Conservation (phyloP, 2,329 filamentous ascomycete species). For the Aspergillus viridinutans region DNA sequence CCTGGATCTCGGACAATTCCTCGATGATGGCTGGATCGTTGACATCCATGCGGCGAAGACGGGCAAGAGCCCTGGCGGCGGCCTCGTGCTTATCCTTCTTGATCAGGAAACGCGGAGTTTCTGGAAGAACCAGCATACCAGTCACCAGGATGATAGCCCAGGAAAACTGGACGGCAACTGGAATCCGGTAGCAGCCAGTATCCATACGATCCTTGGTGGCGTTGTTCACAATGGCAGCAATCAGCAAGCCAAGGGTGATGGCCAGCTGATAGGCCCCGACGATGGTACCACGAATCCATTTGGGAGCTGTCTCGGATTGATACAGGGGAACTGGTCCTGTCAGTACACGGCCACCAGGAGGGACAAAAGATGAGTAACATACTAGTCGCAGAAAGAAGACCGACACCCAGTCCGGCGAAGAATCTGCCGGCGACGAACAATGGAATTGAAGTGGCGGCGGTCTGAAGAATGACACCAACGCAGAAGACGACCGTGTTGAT, state of each 20-base stretch:
- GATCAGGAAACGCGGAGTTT: constrained; percentile 79
- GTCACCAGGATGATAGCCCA: constrained; percentile 71
- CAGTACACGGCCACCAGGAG: constrained; percentile 1
- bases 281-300: constrained; percentile 70
- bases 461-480: constrained; percentile 34
- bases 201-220: constrained; percentile 58
- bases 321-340: constrained; percentile 51
- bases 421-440: constrained; percentile 48
- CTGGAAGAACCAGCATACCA: constrained; percentile 72
- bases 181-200: constrained; percentile 69
- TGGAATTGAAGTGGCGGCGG: constrained; percentile 25
- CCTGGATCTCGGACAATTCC: constrained; percentile 78
- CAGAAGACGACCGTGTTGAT: constrained; percentile 29
- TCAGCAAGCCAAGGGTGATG: constrained; percentile 70
- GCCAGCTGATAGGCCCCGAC: constrained; percentile 77
- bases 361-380: constrained; percentile 37
- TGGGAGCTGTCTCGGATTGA: constrained; percentile 73
- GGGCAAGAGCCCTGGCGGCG: constrained; percentile 59
- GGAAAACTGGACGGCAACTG: constrained; percentile 72
- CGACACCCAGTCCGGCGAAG: constrained; percentile 57
- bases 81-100: constrained; percentile 65
- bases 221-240: constrained; percentile 71
- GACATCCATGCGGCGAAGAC: constrained; percentile 65
- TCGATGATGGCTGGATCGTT: constrained; percentile 65
- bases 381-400: constrained; percentile 72